phyloP scores from a whole-genome alignment of 345 rosid species.

The Dimocarpus longan region DNA sequence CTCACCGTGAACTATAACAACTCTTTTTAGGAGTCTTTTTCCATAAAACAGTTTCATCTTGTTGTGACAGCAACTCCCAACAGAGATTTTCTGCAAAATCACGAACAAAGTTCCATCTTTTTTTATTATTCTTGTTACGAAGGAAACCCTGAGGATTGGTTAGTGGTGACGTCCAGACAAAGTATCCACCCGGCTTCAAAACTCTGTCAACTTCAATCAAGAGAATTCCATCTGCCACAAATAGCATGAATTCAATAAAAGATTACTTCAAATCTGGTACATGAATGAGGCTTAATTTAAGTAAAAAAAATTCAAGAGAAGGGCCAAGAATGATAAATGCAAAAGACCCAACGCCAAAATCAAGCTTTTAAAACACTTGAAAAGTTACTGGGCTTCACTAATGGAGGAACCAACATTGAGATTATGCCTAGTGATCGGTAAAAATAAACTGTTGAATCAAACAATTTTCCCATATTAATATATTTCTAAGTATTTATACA shows the following conservation, averaged over 20 bases:
- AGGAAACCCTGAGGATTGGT: slow-evolving; percentile 56
- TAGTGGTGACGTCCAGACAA: slow-evolving; percentile 98
- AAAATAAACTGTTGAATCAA: not conserved
- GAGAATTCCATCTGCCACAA: slow-evolving; percentile 69
- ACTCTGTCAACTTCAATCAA: slow-evolving; percentile 90
- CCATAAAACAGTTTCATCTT: slow-evolving; percentile 97
- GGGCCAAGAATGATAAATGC: not conserved
- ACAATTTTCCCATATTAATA: not conserved
- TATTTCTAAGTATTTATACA: not conserved
- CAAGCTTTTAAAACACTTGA: not conserved
- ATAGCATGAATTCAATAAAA: slow-evolving; percentile 7
- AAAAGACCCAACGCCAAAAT: not conserved
- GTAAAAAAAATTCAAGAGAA: not conserved
- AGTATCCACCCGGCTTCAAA: slow-evolving; percentile 94
- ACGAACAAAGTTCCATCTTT: slow-evolving; percentile 73
- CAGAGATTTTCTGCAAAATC: slow-evolving; percentile 80
- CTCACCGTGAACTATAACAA: slow-evolving; percentile 82
- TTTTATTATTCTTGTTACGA: slow-evolving; percentile 63
- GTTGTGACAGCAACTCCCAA: slow-evolving; percentile 87
- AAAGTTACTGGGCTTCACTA: not conserved
- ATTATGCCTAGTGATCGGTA: not conserved
- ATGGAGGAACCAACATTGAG: not conserved
- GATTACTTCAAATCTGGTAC: not conserved
- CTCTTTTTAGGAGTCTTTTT: slow-evolving; percentile 75
- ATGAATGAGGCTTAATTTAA: not conserved